A percentile compares a stretch with the other conserved stretches of the same genome.
These are phyloP conservation scores for Xylariaceae sp. DNA, from an alignment of 2,329 filamentous ascomycete species.

Conservation along the genomic window DNA sequence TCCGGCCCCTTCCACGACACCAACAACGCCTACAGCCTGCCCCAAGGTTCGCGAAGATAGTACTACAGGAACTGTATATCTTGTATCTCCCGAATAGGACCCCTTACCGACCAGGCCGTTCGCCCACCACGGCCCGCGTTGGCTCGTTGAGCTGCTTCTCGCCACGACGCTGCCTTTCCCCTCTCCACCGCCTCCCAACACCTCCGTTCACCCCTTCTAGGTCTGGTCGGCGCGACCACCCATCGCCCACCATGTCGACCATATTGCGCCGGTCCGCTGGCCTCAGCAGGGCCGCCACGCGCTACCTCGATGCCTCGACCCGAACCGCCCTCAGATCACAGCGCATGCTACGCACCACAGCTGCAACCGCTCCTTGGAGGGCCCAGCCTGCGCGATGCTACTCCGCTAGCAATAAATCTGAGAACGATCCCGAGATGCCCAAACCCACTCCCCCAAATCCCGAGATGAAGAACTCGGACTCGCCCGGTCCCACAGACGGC, in stretches of 20 bases:
- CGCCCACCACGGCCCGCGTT: no score
- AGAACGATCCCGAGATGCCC: constrained; percentile 14
- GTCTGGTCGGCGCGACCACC: constrained; percentile 17
- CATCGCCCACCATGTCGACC: constrained; percentile 33
- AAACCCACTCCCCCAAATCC: constrained; percentile 15
- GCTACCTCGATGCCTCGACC: constrained; percentile 22
- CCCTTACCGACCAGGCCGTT: no score
- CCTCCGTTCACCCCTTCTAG: constrained; percentile 16
- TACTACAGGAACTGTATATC: no score
- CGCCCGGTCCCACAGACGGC: constrained; percentile 28
- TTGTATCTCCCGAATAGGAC: no score
- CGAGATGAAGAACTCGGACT: constrained; percentile 26
- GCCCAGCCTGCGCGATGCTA: constrained; percentile 25
- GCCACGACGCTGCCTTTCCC: background rate
- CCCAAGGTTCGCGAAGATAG: no score
- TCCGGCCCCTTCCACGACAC: no score
- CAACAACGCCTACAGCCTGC: no score
- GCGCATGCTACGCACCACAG: constrained; percentile 23
- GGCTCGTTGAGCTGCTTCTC: no score
- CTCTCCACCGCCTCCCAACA: constrained; percentile 4
- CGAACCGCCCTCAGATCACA: constrained; percentile 26
- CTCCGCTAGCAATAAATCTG: constrained; percentile 22
- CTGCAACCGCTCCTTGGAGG: constrained; percentile 25
- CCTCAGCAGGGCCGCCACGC: constrained; percentile 26
- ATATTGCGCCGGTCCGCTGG: constrained; percentile 31